Evolutionary conservation across 2,329 filamentous ascomycete species (phyloP).

Genomic region (Fusarium clavum): DNA sequence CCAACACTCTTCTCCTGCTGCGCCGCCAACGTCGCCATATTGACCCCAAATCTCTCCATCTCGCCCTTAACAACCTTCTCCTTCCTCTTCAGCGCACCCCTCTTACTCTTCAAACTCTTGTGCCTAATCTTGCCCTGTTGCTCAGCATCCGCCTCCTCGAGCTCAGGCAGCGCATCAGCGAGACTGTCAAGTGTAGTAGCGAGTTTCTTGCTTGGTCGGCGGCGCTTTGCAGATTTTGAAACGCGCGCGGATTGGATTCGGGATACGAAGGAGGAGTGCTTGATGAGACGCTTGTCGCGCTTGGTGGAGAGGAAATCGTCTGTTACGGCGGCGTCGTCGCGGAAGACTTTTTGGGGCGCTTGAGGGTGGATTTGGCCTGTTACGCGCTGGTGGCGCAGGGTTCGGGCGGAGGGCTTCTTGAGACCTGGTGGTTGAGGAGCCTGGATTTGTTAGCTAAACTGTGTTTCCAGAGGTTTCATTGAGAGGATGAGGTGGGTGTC

Average conservation of each 20-base stretch:
- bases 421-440: constrained; percentile 53
- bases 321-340: constrained; percentile 61
- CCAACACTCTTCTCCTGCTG: constrained; percentile 25
- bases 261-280: constrained; percentile 82
- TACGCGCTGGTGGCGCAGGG: constrained; percentile 65
- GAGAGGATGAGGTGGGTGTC: not conserved
- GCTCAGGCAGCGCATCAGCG: constrained; percentile 81
- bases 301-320: constrained; percentile 78
- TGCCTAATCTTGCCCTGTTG: constrained; percentile 73
- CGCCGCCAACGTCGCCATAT: constrained; percentile 78
- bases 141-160: constrained; percentile 60
- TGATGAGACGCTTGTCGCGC: constrained; percentile 84
- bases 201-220: constrained; percentile 80
- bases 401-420: constrained; percentile 68
- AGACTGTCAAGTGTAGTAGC: constrained; percentile 79
- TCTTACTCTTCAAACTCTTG: constrained; percentile 78
- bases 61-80: constrained; percentile 83
- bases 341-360: constrained; percentile 64
- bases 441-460: constrained; percentile 18
- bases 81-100: constrained; percentile 85
- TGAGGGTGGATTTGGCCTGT: constrained; percentile 62
- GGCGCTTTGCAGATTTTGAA: constrained; percentile 48
- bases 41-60: constrained; percentile 85
- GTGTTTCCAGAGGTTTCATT: fast-evolving
- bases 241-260: constrained; percentile 72